Base-by-base conservation (phyloP, 768 basidiomycete genomes). In the Gloeophyllum trabeum region DNA sequence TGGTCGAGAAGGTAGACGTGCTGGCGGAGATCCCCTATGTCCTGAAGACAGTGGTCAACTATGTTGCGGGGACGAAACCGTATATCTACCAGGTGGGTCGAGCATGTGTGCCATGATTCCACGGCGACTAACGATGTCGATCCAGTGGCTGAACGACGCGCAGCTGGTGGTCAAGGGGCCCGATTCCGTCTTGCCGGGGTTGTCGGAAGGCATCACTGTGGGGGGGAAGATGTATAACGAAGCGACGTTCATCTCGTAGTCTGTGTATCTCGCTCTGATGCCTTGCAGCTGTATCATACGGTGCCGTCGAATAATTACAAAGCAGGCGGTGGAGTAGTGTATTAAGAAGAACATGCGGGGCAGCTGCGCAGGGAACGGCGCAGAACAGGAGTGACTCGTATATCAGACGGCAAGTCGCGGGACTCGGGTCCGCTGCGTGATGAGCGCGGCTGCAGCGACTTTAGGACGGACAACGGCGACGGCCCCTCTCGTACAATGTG, bases 1-100 rank as follows among this genome's bases (percentile, higher is more conserved):
- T 96, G 50, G 72, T 93, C 40, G 88, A 91, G 60, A 92, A 94
- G 61, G 88, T 98, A 21, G 92, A 99, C 54, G 79, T 98, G 2
- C 73, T 99, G 6, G 92, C 86, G 4, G 93, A 99, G 66, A 88
- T 96, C 48, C 96, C 96, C 7, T 80, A 82, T 46, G 79, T 94
- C 42, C 64, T 99, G 58, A 90, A 91, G 67, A 78, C 91, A 60
- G 82, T 91, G 47, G 80, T 99, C 50, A 89, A 82, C 54, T 94
- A 94, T 53, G 91, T 91, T 26, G 79, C 92, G 28, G 86, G 89
- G 30, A 90, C 88, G 18, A 92, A 93, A 60, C 94, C 91, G 0
- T 93, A 80, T 59, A 85, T 94, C 58, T 96, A 94, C 61, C 89
- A 93, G 75, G 91, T 84, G 41, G 42, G 77, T 63, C 30, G 21